phyloP scores from a whole-genome alignment of 257 asterid genomes.

The Linderniella brevidens region DNA sequence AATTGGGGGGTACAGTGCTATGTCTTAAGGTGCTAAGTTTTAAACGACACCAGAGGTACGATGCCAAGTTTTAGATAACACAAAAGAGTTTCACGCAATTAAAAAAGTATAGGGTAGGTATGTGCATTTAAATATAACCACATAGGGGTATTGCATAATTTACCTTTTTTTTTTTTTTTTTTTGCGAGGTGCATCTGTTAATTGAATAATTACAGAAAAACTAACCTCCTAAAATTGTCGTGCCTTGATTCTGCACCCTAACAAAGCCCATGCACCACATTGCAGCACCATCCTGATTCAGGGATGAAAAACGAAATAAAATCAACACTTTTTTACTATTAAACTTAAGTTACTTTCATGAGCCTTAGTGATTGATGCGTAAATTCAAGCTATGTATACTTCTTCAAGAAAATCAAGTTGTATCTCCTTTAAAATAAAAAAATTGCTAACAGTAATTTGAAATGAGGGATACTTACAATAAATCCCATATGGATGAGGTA shows the following conservation, averaged over 20 bases:
- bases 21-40: too few relatives aligned
- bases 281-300: conserved; percentile 75
- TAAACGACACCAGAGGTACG: too few relatives aligned
- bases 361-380: too few relatives aligned
- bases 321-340: too few relatives aligned
- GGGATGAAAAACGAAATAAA: conserved; percentile 12
- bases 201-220: conserved; percentile 3
- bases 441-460: neutral
- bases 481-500: conserved; percentile 54
- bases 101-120: too few relatives aligned
- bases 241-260: conserved; percentile 42
- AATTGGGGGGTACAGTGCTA: too few relatives aligned
- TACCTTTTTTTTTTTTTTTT: neutral
- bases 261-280: conserved; percentile 86
- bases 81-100: too few relatives aligned
- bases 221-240: conserved; percentile 84
- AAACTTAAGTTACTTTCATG: too few relatives aligned
- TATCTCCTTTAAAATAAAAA: neutral
- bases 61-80: too few relatives aligned
- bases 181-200: too few relatives aligned
- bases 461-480: conserved; percentile 34
- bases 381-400: conserved; percentile 2
- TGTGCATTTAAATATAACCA: too few relatives aligned
- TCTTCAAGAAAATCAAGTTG: conserved; percentile 1
- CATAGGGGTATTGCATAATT: too few relatives aligned